A percentile compares a stretch with the other conserved stretches of the same genome.
Conservation (phyloP, 805 yeast species). For the Candida verbasci region DNA sequence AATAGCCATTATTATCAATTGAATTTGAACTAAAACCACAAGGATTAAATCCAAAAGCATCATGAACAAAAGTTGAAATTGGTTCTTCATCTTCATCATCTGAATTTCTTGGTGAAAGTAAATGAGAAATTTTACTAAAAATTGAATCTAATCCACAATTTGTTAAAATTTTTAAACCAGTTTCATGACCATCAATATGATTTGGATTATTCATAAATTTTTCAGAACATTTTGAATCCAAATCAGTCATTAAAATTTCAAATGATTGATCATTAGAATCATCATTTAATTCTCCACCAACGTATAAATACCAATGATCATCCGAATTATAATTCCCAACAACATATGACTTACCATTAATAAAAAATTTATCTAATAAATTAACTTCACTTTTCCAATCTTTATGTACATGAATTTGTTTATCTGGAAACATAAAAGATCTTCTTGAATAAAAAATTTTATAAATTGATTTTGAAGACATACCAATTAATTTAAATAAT, state of each 20-base stretch:
- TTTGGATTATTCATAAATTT: slow-evolving; percentile 50
- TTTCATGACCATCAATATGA: slow-evolving; percentile 70
- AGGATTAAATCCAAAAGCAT: slow-evolving; percentile 88
- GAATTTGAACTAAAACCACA: slow-evolving; percentile 95
- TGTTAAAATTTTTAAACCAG: slow-evolving; percentile 68
- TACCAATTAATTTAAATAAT: slow-evolving; percentile 44
- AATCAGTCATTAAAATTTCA: slow-evolving; percentile 87
- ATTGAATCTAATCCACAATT: slow-evolving; percentile 59
- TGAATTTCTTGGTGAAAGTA: slow-evolving; percentile 33
- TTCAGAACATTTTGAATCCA: slow-evolving; percentile 52
- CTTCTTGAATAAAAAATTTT: slow-evolving; percentile 87
- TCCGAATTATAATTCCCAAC: slow-evolving; percentile 72
- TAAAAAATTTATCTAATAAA: slow-evolving; percentile 62
- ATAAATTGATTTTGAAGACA: slow-evolving; percentile 22
- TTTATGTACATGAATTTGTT: slow-evolving; percentile 74
- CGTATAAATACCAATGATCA: slow-evolving; percentile 89
- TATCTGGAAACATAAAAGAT: slow-evolving; percentile 87
- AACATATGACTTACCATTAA: slow-evolving; percentile 57
- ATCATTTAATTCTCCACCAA: slow-evolving; percentile 42
- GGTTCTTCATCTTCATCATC: slow-evolving; percentile 17
- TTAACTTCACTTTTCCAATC: slow-evolving; percentile 81
- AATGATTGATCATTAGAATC: slow-evolving; percentile 61
- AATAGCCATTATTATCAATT: slow-evolving; percentile 44
- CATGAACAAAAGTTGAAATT: slow-evolving; percentile 49
- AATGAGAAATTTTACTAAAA: slow-evolving; percentile 24